Conservation (phyloP, 1,139 yeast species). For the Pichia sp. region DNA sequence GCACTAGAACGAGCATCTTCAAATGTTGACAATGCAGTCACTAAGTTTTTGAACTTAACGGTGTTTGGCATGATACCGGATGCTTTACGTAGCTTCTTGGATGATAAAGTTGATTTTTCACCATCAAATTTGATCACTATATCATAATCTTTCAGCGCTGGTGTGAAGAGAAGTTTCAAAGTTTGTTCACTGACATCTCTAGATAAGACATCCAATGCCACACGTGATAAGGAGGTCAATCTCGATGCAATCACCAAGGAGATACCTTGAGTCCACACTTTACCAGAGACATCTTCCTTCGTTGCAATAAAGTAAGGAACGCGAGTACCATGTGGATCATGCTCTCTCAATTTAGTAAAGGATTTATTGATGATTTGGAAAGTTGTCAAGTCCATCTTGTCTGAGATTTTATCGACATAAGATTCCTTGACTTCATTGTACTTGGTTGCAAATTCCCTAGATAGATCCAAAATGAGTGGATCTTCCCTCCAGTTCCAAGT, state of each 20-base stretch:
- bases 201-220: slow-evolving; percentile 49
- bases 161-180: slow-evolving; percentile 58
- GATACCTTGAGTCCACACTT: slow-evolving; percentile 62
- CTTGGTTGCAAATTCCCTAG: slow-evolving; percentile 32
- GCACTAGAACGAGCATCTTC: slow-evolving; percentile 35
- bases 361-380: slow-evolving; percentile 57
- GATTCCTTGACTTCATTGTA: slow-evolving; percentile 27
- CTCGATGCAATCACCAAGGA: slow-evolving; percentile 78
- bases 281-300: slow-evolving; percentile 76
- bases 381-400: slow-evolving; percentile 54
- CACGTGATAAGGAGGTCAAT: slow-evolving; percentile 79
- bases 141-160: slow-evolving; percentile 81
- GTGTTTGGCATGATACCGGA: slow-evolving; percentile 52
- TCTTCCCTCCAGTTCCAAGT: slow-evolving; percentile 94
- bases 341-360: slow-evolving; percentile 58
- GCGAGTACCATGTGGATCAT: slow-evolving; percentile 75
- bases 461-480: slow-evolving; percentile 69
- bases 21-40: slow-evolving; percentile 31
- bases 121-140: slow-evolving; percentile 55
- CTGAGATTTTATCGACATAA: slow-evolving; percentile 44
- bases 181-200: slow-evolving; percentile 8
- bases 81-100: slow-evolving; percentile 28
- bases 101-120: slow-evolving; percentile 22
- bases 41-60: slow-evolving; percentile 57
- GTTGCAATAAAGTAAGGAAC: slow-evolving; percentile 80